Conservation (phyloP, 495 filamentous ascomycete genomes). For the Podospora comata region DNA sequence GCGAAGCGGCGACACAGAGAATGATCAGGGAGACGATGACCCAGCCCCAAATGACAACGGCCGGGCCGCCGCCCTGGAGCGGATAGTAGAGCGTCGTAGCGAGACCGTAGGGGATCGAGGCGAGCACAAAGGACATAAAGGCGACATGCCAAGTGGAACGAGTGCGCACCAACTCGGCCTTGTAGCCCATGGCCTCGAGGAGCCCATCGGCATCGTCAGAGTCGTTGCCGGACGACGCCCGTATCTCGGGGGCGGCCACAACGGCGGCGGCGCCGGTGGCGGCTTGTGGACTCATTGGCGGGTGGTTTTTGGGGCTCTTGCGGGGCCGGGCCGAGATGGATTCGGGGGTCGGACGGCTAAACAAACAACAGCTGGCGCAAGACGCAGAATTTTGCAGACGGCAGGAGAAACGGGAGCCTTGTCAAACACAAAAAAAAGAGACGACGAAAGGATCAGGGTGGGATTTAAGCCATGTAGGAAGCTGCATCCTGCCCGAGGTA, state of each 20-base stretch:
- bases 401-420: background rate
- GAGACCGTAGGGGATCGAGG: conserved; percentile 61
- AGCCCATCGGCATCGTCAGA: conserved; percentile 43
- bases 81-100: conserved; percentile 69
- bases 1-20: conserved; percentile 49
- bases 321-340: background rate
- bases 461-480: background rate
- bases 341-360: background rate
- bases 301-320: background rate
- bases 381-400: background rate
- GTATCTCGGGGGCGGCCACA: conserved; percentile 2
- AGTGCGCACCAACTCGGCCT: conserved; percentile 48
- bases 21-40: conserved; percentile 48
- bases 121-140: conserved; percentile 57
- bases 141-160: conserved; percentile 55
- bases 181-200: conserved; percentile 52
- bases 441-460: background rate
- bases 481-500: conserved; percentile 3
- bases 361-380: background rate
- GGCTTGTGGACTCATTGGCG: background rate
- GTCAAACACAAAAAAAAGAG: background rate
- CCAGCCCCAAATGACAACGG: conserved; percentile 65
- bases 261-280: background rate
- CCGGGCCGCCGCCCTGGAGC: conserved; percentile 61
- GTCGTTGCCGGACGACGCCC: conserved; percentile 10